Evolutionary conservation across 2,329 filamentous ascomycete genomes (phyloP), one percentile per base, ranked within the genome.

Genomic region (Exserohilum rostratum): DNA sequence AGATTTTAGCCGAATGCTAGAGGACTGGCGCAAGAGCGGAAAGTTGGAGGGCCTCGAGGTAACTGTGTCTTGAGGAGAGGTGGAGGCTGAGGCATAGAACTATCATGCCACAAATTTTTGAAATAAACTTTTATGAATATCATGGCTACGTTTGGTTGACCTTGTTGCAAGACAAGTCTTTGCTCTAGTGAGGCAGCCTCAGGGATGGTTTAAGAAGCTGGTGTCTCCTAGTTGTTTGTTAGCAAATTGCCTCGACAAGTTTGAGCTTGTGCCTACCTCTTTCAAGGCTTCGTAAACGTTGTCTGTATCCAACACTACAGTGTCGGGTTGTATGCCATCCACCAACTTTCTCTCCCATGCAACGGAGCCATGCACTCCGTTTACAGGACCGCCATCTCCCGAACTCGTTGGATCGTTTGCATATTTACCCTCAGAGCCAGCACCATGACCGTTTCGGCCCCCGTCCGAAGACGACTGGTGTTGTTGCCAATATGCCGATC

Each of bases 281-380:
- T 60, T 58, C 44, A 60, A 27, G 1, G 47, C 51, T 22, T 60
- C 47, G 11, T 48, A 60, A 15, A 35, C 17, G 12, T 60, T 60
- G 5, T 49, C 47, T 2, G 40, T 49, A 5, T 47, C 47, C 30
- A 55, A 27, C 1, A 43, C 54, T 3, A 57, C 43, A 2, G 39
- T 45, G 27, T 55, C 33, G 2, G 42, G 22, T 53, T 55, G 48
- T 15, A 48, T 46, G 2, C 57, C 61, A 31, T 55, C 42, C 2
- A 50, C 25, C 61, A 59, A 62, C 29, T 64, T 64, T 15, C 35
- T 44, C 30, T 62, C 59, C 61, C 61, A 62, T 38, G 55, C 46
- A 4, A 58, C 25, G 20, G 20, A 13, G 3, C 38, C 57, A 13
- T 55, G 37, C 5, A 43, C 33, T 15, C 44, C 50, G 37, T 54